These are phyloP conservation scores for Puccinia sorghi DNA, from an alignment of 1,284 basidiomycete genomes.

Conservation along the genomic window DNA sequence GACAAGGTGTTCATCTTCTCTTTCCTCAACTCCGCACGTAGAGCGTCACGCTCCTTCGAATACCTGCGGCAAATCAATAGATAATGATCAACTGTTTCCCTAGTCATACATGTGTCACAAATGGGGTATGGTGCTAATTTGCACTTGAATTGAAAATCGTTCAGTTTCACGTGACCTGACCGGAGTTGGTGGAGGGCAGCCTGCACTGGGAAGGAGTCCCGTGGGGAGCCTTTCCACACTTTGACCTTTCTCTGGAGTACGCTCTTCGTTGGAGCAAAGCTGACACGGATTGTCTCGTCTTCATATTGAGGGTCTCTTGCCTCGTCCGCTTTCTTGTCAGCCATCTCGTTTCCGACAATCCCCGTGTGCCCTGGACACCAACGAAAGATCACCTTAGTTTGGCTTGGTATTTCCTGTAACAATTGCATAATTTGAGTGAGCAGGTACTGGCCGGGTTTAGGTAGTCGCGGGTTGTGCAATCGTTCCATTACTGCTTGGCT, in stretches of 20 bases:
- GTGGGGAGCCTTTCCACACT: background rate
- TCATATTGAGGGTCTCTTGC: background rate
- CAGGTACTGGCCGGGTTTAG: conserved; percentile 15
- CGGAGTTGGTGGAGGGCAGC: conserved; percentile 1
- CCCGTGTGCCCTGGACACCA: conserved; percentile 4
- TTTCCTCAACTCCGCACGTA: too few relatives aligned
- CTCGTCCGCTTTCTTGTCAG: background rate
- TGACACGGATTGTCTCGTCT: background rate
- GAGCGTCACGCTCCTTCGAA: too few relatives aligned
- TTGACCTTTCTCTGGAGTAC: background rate
- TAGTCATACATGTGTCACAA: background rate
- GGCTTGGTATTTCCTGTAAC: background rate
- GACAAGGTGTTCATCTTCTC: too few relatives aligned
- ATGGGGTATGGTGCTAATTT: background rate
- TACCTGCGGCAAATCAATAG: too few relatives aligned
- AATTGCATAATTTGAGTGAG: background rate
- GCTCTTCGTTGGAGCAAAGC: background rate
- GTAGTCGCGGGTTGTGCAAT: background rate
- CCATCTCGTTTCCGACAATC: background rate
- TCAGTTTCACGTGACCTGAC: background rate
- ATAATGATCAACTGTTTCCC: conserved; percentile 1
- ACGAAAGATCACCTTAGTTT: background rate
- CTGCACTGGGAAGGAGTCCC: background rate
- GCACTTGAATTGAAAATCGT: background rate
- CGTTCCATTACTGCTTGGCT: background rate